Percentiles rank a stretch among this genome's conserved stretches.
Evolutionary conservation across 805 yeast species (phyloP).

Genomic region (Myxozyma neglecta): DNA sequence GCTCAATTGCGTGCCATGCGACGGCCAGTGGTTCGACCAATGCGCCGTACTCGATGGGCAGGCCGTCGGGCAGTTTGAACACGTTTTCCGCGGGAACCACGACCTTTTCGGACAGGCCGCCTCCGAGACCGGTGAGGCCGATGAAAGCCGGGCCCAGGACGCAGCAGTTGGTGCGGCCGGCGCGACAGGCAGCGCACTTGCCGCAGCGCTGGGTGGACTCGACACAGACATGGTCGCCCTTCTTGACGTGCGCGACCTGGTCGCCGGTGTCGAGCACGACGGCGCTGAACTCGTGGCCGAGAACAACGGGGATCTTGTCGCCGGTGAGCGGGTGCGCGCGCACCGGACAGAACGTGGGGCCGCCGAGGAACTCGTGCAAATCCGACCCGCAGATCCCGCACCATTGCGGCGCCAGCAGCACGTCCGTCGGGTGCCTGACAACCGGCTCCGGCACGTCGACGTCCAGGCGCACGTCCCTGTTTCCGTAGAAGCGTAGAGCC

Average conservation of each 20-base stretch:
- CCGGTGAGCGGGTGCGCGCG: conserved; percentile 45
- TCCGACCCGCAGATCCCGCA: conserved; percentile 70
- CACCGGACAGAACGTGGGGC: conserved; percentile 56
- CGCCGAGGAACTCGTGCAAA: conserved; percentile 56
- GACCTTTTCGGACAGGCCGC: conserved; percentile 55
- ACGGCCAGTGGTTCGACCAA: conserved; percentile 60
- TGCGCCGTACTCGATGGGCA: conserved; percentile 51
- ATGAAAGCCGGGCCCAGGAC: conserved; percentile 46
- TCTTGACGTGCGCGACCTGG: conserved; percentile 46
- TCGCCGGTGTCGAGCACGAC: conserved; percentile 49
- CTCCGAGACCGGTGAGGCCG: conserved; percentile 59
- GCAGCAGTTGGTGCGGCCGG: conserved; percentile 57
- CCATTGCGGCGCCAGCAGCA: conserved; percentile 30
- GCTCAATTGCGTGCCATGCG: conserved; percentile 58
- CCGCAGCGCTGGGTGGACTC: conserved; percentile 63
- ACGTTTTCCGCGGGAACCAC: conserved; percentile 47
- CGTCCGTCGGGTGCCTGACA: conserved; percentile 21
- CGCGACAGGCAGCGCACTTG: conserved; percentile 52
- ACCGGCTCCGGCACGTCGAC: conserved; percentile 19
- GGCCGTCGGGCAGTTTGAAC: conserved; percentile 46
- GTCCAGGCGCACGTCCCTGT: conserved; percentile 24
- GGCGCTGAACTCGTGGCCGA: conserved; percentile 60
- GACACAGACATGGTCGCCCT: conserved; percentile 61
- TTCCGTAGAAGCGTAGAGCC: conserved; percentile 28
- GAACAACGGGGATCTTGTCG: conserved; percentile 46